Percentiles rank a stretch among this genome's conserved stretches.
These are phyloP conservation scores for Crataegus laevigata DNA, from an alignment of 306 rosid genomes.

Conservation along the genomic window DNA sequence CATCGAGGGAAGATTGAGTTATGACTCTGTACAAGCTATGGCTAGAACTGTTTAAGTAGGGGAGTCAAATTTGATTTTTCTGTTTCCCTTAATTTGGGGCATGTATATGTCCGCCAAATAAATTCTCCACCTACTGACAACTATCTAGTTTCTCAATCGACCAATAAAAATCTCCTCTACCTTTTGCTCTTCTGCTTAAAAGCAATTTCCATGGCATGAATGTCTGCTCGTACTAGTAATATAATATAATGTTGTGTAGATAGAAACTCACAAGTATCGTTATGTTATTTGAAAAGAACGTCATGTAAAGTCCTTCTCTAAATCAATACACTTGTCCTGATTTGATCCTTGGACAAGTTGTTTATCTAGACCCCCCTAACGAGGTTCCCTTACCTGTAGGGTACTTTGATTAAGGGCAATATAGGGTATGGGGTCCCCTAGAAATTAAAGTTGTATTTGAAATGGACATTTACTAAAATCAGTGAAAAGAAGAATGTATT, in stretches of 20 bases:
- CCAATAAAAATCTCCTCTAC: not conserved
- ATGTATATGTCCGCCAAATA: not conserved
- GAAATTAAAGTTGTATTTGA: constrained; percentile 5
- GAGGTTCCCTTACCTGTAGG: constrained; percentile 26
- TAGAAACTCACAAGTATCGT: not conserved
- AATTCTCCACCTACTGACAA: not conserved
- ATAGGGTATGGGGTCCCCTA: constrained; percentile 5
- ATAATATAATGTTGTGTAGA: too few relatives aligned
- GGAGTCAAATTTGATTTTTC: not conserved
- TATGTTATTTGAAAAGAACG: too few relatives aligned
- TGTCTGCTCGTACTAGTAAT: too few relatives aligned
- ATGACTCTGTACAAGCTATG: not conserved
- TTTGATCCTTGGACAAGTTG: constrained; percentile 18
- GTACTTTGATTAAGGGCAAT: not conserved
- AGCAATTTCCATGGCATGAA: too few relatives aligned
- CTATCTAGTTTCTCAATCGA: not conserved
- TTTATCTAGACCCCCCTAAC: not conserved
- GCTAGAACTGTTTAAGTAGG: not conserved
- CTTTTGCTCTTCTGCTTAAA: too few relatives aligned
- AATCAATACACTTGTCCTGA: not conserved
- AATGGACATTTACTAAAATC: constrained; percentile 11
- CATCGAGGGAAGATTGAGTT: not conserved
- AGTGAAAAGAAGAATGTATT: not conserved
- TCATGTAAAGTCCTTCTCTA: not conserved
- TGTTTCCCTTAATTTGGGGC: constrained; percentile 31